phyloP scores from a whole-genome alignment of 805 yeast genomes.

The Myxozyma sirexii region DNA sequence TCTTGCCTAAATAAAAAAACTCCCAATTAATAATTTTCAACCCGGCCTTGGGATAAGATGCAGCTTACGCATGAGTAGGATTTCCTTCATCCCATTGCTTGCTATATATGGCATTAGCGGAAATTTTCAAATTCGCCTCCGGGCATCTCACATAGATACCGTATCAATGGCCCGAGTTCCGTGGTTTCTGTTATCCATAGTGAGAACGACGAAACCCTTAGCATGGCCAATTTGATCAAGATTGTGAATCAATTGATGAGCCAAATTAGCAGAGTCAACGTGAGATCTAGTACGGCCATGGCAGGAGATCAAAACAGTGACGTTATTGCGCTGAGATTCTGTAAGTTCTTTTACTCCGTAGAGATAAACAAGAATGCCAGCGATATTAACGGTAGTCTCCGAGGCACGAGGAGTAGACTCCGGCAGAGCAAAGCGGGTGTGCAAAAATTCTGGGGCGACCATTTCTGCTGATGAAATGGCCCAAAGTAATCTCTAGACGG shows the following conservation, averaged over 20 bases:
- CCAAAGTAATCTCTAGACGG: neutral
- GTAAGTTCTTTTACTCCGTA: slow-evolving; percentile 48
- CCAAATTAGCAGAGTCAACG: slow-evolving; percentile 47
- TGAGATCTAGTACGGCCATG: slow-evolving; percentile 53
- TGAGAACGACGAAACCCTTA: slow-evolving; percentile 48
- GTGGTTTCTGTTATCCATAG: slow-evolving; percentile 60
- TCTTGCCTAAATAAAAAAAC: slow-evolving; percentile 42
- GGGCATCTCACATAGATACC: neutral
- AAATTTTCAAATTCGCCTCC: too few relatives aligned
- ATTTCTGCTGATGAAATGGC: neutral
- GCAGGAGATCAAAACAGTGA: slow-evolving; percentile 49
- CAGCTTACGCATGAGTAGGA: slow-evolving; percentile 47
- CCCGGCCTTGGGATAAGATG: too few relatives aligned
- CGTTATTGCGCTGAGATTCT: slow-evolving; percentile 28
- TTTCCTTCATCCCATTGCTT: slow-evolving; percentile 54
- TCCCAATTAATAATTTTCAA: neutral
- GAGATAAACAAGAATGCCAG: slow-evolving; percentile 51
- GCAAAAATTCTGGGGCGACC: neutral
- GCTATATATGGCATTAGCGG: too few relatives aligned
- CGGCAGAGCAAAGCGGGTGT: slow-evolving; percentile 20
- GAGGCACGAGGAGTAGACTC: slow-evolving; percentile 28
- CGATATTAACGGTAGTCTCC: slow-evolving; percentile 41
- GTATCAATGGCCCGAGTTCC: slow-evolving; percentile 49
- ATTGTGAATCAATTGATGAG: slow-evolving; percentile 45
- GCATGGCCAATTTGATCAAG: slow-evolving; percentile 31